Base-by-base conservation (phyloP, 768 basidiomycete genomes). In the Termitomyces sp. region DNA sequence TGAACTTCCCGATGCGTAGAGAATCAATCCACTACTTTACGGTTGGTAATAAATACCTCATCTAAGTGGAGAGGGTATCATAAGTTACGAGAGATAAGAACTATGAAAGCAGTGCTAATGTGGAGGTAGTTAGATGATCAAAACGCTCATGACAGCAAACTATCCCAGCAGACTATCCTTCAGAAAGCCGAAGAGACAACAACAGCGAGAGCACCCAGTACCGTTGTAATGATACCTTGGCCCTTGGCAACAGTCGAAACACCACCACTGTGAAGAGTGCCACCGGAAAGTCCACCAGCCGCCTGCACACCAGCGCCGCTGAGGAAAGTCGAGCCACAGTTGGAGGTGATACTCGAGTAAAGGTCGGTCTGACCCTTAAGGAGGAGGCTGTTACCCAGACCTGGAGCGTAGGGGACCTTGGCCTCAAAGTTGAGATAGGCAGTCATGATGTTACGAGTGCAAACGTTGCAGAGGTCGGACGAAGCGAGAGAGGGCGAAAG, bases 401-500 rank as follows among this genome's bases (percentile, higher is more conserved):
- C 94, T 28, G 88, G 82, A 8, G 80, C 89, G 69, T 93, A 98
- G 1, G 88, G 88, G 43, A 76, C 72, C 55, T 70, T 68, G 41
- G 83, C 80, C 73, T 94, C 90, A 70, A 82, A 95, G 55, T 74
- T 70, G 70, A 91, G 85, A 79, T 91, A 99, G 9, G 84, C 62
- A 2, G 83, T 81, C 61, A 98, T 67, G 67, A 94, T 74, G 60
- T 79, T 80, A 68, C 88, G 83, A 12, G 91, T 85, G 84, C 96
- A 98, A 14, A 85, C 63, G 2, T 79, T 85, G 84, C 96, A 98
- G 43, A 97, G 85, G 23, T 70, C 52, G 27, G 69, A 62, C n/a
- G 75, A 69, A 27, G 78, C 37, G 66, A 81, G 72, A 58, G 64
- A 59, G 44, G 88, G 75, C 28, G 77, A 68, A 66, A 90, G 79